Base-by-base conservation (phyloP, 805 yeast genomes). In the Candida succiphila region DNA sequence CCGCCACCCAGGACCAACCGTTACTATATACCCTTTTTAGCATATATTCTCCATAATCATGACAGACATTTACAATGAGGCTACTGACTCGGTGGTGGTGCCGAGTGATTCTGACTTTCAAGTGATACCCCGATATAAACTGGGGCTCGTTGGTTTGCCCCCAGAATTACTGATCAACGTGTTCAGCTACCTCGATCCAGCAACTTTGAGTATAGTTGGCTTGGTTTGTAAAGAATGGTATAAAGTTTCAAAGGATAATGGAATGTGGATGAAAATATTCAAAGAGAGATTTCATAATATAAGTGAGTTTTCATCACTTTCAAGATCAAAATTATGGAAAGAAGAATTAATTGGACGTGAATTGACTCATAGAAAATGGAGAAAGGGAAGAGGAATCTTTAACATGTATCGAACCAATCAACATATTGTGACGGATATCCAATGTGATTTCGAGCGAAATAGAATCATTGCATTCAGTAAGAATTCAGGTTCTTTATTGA, bases 201-300 rank as follows among this genome's bases (percentile, higher is more conserved):
- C 50, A 4, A 64, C 72, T 20, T 50, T 72, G 30, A 54, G 54
- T 32, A 48, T 44, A 15, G 43, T 65, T 7, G 55, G 70, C 7
- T 40, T 58, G 16, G 79, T 72, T 6, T 72, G 78, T 40, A 58
- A 52, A 32, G 43, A 54, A 29, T 72, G 79, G 79, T 54, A 63
- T 38, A 39, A 40, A 27, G 60, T 67, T 2, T 58, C 69, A 2
- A 56, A 57, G 34, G 71, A 70, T 43, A 59, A 61, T 35, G 49
- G 56, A 9, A 63, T 70, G 18, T 72, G 78, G 78, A 51, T 53
- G 39, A 58, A 55, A 25, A 61, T 72, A 6, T 72, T 72, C 42
- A 48, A 48, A 22, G 41, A 51, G 23, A 53, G 58, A 31, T 67
- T 67, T 40, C 60, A 61, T 1, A 54, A 60, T 5, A 26, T 55